phyloP scores from a whole-genome alignment of 2,329 filamentous ascomycete genomes.

The Lojkania enalia region DNA sequence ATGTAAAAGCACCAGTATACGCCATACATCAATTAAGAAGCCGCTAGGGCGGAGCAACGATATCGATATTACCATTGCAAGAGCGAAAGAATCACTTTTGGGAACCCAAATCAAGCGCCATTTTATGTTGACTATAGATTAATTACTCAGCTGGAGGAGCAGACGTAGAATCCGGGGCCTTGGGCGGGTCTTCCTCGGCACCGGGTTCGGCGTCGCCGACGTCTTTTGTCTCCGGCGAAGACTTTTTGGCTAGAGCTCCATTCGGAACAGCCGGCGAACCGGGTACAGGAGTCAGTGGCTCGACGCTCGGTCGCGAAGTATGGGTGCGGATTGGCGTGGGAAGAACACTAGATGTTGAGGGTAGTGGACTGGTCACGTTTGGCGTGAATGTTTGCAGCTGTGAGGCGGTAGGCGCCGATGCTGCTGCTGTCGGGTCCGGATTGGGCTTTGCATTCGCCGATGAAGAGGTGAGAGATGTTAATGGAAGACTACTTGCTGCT shows the following conservation, averaged over 20 bases:
- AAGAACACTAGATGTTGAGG: conserved; percentile 11
- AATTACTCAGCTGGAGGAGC: no score
- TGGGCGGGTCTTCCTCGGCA: not conserved
- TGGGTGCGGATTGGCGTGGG: conserved; percentile 16
- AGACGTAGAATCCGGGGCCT: no score
- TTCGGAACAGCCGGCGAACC: conserved; percentile 37
- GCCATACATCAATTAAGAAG: no score
- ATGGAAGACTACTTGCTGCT: conserved; percentile 2
- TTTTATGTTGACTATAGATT: no score
- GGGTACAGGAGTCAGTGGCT: conserved; percentile 41
- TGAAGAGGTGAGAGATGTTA: not conserved
- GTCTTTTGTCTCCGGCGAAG: not conserved
- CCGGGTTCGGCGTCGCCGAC: not conserved
- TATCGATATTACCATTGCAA: no score
- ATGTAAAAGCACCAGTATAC: no score
- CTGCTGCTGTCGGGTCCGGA: conserved; percentile 7
- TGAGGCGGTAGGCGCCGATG: conserved; percentile 6
- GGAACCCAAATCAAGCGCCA: no score
- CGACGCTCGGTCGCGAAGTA: conserved; percentile 38
- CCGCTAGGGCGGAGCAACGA: no score
- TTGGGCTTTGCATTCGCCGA: not conserved
- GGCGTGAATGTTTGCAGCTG: conserved; percentile 34
- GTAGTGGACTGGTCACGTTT: conserved; percentile 27
- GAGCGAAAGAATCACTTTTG: no score
- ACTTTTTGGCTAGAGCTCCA: conserved; percentile 14